Evolutionary conservation across 1,284 basidiomycete species (phyloP).

Genomic region (Rhodotorula sp.): DNA sequence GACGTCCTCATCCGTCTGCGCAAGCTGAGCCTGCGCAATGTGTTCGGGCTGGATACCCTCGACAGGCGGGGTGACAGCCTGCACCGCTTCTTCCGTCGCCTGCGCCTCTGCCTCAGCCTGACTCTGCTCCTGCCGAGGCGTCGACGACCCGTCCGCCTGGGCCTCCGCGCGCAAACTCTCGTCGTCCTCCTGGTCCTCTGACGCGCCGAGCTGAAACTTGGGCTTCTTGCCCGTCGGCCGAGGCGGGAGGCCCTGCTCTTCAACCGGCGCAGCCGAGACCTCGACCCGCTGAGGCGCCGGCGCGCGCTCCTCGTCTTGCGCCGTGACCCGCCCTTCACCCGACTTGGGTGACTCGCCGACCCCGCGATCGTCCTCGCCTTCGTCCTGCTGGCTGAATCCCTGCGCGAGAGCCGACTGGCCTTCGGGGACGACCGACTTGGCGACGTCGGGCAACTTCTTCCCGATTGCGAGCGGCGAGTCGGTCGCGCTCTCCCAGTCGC

Average conservation of each 20-base stretch:
- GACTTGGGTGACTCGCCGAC: too few relatives aligned
- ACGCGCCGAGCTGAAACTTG: conserved; percentile 25
- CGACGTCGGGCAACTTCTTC: conserved; percentile 20
- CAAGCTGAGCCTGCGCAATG: neutral
- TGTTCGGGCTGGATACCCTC: neutral
- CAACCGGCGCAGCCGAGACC: too few relatives aligned
- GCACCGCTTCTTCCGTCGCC: neutral
- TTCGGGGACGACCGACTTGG: conserved; percentile 1
- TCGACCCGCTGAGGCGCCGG: neutral
- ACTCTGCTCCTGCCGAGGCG: neutral
- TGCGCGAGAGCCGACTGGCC: conserved; percentile 18
- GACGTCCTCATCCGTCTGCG: neutral
- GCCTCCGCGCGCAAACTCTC: too few relatives aligned
- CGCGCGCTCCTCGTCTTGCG: neutral
- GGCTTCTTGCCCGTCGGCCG: conserved; percentile 14
- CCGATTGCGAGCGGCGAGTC: conserved; percentile 30
- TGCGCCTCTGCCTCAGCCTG: neutral
- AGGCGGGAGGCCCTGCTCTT: neutral
- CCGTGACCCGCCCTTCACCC: too few relatives aligned
- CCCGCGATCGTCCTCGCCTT: neutral
- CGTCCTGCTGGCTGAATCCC: neutral
- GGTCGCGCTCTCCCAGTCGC: conserved; percentile 37
- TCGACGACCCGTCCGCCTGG: neutral
- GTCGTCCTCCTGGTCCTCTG: conserved; percentile 16
- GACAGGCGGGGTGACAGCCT: neutral